These are phyloP conservation scores for Aspergillus hiratsukae DNA, from an alignment of 2,329 filamentous ascomycete genomes.

Conservation along the genomic window DNA sequence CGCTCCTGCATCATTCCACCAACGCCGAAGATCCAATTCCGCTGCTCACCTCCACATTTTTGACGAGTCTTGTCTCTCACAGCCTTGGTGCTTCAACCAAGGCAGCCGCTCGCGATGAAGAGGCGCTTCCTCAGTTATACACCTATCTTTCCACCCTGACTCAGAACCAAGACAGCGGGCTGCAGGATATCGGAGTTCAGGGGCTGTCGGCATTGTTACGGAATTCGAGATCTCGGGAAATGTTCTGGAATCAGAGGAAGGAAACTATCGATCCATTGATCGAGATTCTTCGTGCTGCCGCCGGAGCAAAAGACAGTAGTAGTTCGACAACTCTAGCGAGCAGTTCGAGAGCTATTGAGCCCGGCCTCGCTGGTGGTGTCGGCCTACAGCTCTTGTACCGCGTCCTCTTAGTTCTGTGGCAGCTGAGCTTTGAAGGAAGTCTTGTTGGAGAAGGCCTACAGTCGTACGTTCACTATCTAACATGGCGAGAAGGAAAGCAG, in stretches of 20 bases:
- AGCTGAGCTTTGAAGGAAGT: slow-evolving; percentile 81
- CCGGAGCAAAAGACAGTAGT: slow-evolving; percentile 62
- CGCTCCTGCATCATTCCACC: slow-evolving; percentile 76
- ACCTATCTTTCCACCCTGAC: slow-evolving; percentile 79
- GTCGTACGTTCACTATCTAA: slow-evolving; percentile 22
- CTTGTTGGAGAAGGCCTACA: slow-evolving; percentile 75
- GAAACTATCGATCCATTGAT: slow-evolving; percentile 80
- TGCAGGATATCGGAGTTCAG: slow-evolving; percentile 94
- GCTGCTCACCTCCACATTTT: slow-evolving; percentile 80
- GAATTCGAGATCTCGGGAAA: slow-evolving; percentile 65
- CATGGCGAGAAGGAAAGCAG: not conserved
- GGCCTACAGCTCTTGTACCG: slow-evolving; percentile 92
- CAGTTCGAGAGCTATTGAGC: slow-evolving; percentile 62
- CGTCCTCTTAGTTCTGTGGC: slow-evolving; percentile 89
- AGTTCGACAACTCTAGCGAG: slow-evolving; percentile 57
- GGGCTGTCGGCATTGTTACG: slow-evolving; percentile 82
- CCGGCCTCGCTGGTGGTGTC: slow-evolving; percentile 66
- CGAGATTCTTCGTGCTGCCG: slow-evolving; percentile 70
- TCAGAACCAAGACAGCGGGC: slow-evolving; percentile 78
- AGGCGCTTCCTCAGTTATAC: slow-evolving; percentile 77
- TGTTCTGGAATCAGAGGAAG: slow-evolving; percentile 88
- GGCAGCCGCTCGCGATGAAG: slow-evolving; percentile 57
- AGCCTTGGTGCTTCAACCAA: slow-evolving; percentile 60
- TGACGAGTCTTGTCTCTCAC: slow-evolving; percentile 70
- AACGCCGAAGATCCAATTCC: slow-evolving; percentile 85